These are phyloP conservation scores for Ramalina peruviana DNA, from an alignment of 495 filamentous ascomycete species.

Conservation along the genomic window DNA sequence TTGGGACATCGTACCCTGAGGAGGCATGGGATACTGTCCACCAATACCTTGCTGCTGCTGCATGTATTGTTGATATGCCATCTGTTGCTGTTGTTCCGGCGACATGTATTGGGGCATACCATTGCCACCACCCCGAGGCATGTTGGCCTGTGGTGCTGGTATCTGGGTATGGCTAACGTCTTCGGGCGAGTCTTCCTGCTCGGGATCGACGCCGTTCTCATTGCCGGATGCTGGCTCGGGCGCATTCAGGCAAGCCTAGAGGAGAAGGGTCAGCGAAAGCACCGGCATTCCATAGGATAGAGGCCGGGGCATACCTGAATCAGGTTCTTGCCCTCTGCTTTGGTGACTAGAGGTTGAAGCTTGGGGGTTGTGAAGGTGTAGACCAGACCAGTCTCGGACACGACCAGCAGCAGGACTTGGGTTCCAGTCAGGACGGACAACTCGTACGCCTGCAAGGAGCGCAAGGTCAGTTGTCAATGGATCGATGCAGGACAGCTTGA, in stretches of 20 bases:
- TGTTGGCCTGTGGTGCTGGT: slow-evolving; percentile 36
- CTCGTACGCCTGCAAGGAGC: slow-evolving; percentile 67
- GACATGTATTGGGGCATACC: slow-evolving; percentile 38
- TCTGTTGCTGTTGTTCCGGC: slow-evolving; percentile 42
- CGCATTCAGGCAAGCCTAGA: slow-evolving; percentile 86
- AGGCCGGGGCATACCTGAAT: slow-evolving; percentile 64
- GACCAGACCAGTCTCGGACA: slow-evolving; percentile 95
- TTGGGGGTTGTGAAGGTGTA: slow-evolving; percentile 99
- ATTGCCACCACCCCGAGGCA: slow-evolving; percentile 34
- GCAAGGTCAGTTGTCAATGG: not conserved
- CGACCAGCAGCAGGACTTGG: slow-evolving; percentile 91
- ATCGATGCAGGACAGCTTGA: not conserved
- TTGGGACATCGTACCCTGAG: slow-evolving; percentile 38
- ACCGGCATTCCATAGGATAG: slow-evolving; percentile 2
- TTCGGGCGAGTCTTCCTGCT: slow-evolving; percentile 42
- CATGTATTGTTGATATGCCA: slow-evolving; percentile 44
- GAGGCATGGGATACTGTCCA: slow-evolving; percentile 44
- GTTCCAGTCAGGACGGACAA: slow-evolving; percentile 95
- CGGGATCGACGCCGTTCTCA: slow-evolving; percentile 78
- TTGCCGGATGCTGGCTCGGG: slow-evolving; percentile 79
- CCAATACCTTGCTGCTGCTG: slow-evolving; percentile 39
- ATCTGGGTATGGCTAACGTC: slow-evolving; percentile 39
- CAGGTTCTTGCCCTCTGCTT: slow-evolving; percentile 97
- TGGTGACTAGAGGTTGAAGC: slow-evolving; percentile 95
- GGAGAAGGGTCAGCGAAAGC: slow-evolving; percentile 10